phyloP scores from a whole-genome alignment of 2,329 filamentous ascomycete genomes.

The Calonectria honghensis region DNA sequence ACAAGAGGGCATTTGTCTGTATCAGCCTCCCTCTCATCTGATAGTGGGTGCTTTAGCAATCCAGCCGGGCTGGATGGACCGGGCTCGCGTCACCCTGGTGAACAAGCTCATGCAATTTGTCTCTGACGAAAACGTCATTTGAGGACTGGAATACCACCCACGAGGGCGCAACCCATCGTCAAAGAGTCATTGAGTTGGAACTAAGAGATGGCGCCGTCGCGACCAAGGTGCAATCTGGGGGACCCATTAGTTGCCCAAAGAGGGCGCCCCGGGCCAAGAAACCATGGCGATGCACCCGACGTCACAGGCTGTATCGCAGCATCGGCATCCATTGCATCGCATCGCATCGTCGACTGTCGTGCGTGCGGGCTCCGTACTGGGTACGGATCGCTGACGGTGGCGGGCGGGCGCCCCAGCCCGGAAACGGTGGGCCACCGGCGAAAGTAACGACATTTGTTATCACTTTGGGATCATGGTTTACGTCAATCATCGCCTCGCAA shows the following conservation, averaged over 20 bases:
- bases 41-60: conserved; percentile 1
- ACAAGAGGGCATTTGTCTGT: neutral
- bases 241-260: conserved; percentile 14
- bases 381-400: conserved; percentile 32
- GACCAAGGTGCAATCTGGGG: conserved; percentile 1
- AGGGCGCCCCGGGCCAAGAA: conserved; percentile 18
- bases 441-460: conserved; percentile 29
- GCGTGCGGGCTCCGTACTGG: conserved; percentile 1
- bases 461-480: conserved; percentile 12
- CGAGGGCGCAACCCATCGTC: conserved; percentile 11
- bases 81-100: conserved; percentile 3
- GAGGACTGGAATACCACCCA: conserved; percentile 9
- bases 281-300: conserved; percentile 23
- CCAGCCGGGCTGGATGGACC: conserved; percentile 4
- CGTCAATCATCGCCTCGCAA: neutral
- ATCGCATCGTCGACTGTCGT: conserved; percentile 11
- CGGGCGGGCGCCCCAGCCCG: conserved; percentile 7
- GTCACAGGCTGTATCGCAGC: conserved; percentile 29
- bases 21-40: neutral
- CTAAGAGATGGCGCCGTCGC: conserved; percentile 24
- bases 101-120: conserved; percentile 31
- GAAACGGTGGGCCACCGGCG: conserved; percentile 37
- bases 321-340: neutral
- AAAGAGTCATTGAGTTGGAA: conserved; percentile 25
- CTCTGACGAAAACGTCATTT: conserved; percentile 28